phyloP scores from a whole-genome alignment of 2,329 filamentous ascomycete species.

The Gnomoniopsis sp. region DNA sequence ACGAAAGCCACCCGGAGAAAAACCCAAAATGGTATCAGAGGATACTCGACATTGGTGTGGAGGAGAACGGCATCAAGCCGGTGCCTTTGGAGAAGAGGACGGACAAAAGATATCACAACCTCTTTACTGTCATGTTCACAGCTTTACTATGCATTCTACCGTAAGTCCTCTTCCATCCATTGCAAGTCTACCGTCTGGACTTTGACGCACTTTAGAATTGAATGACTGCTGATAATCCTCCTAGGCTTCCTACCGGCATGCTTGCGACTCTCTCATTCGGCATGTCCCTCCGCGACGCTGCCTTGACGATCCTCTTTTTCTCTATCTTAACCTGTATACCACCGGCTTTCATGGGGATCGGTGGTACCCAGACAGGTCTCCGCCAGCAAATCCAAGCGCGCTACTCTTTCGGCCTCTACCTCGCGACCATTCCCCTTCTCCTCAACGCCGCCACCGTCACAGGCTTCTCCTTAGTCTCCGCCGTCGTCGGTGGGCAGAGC shows the following conservation, averaged over 20 bases:
- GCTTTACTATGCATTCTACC: slow-evolving; percentile 55
- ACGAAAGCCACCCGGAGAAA: slow-evolving; percentile 26
- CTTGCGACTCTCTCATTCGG: slow-evolving; percentile 52
- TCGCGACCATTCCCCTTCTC: slow-evolving; percentile 48
- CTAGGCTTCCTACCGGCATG: slow-evolving; percentile 55
- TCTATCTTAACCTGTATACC: slow-evolving; percentile 49
- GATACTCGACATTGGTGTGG: slow-evolving; percentile 43
- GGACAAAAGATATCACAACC: slow-evolving; percentile 48
- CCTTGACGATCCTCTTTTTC: slow-evolving; percentile 59
- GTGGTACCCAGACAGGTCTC: slow-evolving; percentile 54
- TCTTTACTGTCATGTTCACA: slow-evolving; percentile 61
- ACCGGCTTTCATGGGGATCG: slow-evolving; percentile 52
- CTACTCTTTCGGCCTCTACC: slow-evolving; percentile 54
- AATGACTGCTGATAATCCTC: background rate
- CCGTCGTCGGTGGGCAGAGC: slow-evolving; percentile 53
- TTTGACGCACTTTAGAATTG: background rate
- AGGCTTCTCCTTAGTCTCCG: slow-evolving; percentile 55
- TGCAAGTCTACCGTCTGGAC: background rate
- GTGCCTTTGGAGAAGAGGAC: slow-evolving; percentile 53
- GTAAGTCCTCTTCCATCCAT: slow-evolving; percentile 36
- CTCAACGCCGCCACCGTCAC: slow-evolving; percentile 56
- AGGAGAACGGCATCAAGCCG: slow-evolving; percentile 54
- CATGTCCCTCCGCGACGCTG: slow-evolving; percentile 51
- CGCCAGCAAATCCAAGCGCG: slow-evolving; percentile 59
- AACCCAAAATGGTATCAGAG: slow-evolving; percentile 39